Percentiles rank a stretch among this genome's conserved stretches.
Evolutionary conservation across 2,329 filamentous ascomycete genomes (phyloP).

Genomic region (Allantophomopsis cytisporea): DNA sequence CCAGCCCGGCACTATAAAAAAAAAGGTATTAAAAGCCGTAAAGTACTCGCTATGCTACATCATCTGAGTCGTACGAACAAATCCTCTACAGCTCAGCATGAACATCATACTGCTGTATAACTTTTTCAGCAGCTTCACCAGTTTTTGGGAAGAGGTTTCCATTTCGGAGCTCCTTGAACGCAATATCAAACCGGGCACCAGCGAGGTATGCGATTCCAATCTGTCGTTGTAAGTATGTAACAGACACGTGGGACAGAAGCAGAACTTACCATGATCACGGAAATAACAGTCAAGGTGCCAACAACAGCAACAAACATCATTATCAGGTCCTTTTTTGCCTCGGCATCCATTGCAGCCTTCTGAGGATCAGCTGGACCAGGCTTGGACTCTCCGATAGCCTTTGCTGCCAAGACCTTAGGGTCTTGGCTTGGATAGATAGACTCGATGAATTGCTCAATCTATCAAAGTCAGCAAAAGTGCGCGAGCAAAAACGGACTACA

Average conservation of each 20-base stretch:
- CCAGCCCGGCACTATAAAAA: too few relatives aligned
- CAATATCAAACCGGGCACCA: constrained; percentile 71
- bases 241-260: not conserved
- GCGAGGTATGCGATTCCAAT: constrained; percentile 64
- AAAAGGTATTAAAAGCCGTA: too few relatives aligned
- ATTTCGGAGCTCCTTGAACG: constrained; percentile 38
- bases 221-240: constrained; percentile 29
- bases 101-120: constrained; percentile 7
- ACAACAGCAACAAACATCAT: constrained; percentile 57
- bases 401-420: constrained; percentile 37
- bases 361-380: constrained; percentile 22
- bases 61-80: too few relatives aligned
- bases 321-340: constrained; percentile 39
- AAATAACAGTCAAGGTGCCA: constrained; percentile 55
- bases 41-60: too few relatives aligned
- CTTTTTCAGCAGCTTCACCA: constrained; percentile 10
- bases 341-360: constrained; percentile 34
- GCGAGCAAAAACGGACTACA: not conserved
- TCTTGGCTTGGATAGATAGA: constrained; percentile 79
- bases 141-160: constrained; percentile 22
- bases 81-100: constrained; percentile 10
- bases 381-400: constrained; percentile 4
- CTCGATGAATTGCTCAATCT: constrained; percentile 95
- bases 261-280: constrained; percentile 59
- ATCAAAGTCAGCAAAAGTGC: constrained; percentile 2